phyloP scores from a whole-genome alignment of 2,329 filamentous ascomycete species.

The Diaporthe amygdali region DNA sequence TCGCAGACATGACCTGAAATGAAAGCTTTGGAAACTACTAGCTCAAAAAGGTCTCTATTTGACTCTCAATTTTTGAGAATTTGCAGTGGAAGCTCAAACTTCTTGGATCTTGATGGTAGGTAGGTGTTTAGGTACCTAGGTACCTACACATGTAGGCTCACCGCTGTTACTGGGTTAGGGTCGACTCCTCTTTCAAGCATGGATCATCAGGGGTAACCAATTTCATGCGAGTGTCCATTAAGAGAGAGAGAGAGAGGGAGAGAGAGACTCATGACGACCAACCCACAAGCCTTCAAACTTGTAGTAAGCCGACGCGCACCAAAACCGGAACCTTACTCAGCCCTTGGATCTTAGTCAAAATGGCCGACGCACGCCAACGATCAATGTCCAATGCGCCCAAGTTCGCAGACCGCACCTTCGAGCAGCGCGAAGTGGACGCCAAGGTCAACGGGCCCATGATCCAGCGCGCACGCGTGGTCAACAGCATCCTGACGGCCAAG shows the following conservation, averaged over 20 bases:
- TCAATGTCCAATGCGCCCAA: constrained; percentile 20
- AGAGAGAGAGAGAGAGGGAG: not conserved
- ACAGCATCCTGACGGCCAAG: constrained; percentile 28
- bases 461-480: constrained; percentile 26
- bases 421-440: constrained; percentile 27
- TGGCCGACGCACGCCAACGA: constrained; percentile 18
- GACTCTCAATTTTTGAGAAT: no score
- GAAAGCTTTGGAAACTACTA: no score
- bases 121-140: no score
- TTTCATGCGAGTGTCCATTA: not conserved
- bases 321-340: not conserved
- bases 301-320: not conserved
- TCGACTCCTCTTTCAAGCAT: not conserved
- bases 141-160: no score
- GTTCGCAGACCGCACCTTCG: constrained; percentile 25
- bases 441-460: constrained; percentile 27
- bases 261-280: not conserved
- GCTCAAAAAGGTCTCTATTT: no score
- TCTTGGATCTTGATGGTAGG: no score
- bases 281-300: not conserved
- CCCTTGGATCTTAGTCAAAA: not conserved
- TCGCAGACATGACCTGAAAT: no score
- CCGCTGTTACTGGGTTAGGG: not conserved
- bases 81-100: no score
- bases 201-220: constrained; percentile 14